Evolutionary conservation across 768 basidiomycete species (phyloP).

Genomic region (Gymnopilus junonius): DNA sequence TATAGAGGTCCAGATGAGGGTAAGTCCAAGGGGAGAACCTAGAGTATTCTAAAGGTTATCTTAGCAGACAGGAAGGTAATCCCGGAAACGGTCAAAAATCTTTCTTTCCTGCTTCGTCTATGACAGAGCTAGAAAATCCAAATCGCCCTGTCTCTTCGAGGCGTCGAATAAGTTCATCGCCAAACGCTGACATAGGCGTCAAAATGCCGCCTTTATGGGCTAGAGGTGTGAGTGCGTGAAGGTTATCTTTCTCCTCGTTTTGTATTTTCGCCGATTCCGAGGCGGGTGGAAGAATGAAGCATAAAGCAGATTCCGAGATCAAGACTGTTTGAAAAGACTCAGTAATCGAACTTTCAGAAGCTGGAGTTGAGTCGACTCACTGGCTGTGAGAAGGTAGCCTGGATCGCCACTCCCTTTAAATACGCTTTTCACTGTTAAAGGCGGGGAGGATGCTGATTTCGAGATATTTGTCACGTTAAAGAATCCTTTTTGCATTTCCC

Average conservation of each 20-base stretch:
- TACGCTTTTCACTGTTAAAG: conserved; percentile 58
- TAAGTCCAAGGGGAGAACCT: too few relatives aligned
- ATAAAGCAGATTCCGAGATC: conserved; percentile 80
- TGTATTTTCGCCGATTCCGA: conserved; percentile 25
- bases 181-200: conserved; percentile 84
- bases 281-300: conserved; percentile 55
- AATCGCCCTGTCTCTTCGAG: conserved; percentile 62
- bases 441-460: conserved; percentile 51
- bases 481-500: conserved; percentile 62
- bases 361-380: conserved; percentile 37
- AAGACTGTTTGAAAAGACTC: conserved; percentile 49
- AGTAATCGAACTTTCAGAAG: neutral
- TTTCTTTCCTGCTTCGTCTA: conserved; percentile 19
- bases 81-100: neutral
- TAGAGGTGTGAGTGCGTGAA: conserved; percentile 56
- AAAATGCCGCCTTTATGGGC: conserved; percentile 76
- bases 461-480: conserved; percentile 74
- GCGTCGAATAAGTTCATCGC: conserved; percentile 72
- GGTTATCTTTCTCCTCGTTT: conserved; percentile 27
- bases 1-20: neutral
- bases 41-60: too few relatives aligned
- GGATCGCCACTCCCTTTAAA: conserved; percentile 78
- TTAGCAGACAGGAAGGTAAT: neutral
- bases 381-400: conserved; percentile 64
- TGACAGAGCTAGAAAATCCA: conserved; percentile 55